Conservation (phyloP, 371 early-diverging fungal species). For the Conidiobolus coronatus region DNA sequence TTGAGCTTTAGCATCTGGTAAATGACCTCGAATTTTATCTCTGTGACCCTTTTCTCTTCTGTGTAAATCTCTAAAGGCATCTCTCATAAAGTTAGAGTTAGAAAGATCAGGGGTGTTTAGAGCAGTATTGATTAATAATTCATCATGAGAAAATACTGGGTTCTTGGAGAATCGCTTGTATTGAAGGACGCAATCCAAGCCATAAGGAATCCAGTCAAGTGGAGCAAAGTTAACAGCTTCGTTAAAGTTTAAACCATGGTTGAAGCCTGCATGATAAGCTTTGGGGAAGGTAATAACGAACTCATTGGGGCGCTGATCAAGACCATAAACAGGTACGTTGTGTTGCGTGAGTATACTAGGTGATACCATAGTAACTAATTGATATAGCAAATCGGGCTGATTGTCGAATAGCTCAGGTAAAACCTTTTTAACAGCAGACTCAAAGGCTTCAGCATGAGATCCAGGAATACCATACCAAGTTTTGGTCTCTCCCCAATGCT, state of each 20-base stretch:
- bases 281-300: slow-evolving; percentile 87
- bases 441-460: slow-evolving; percentile 51
- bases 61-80: no score
- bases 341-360: slow-evolving; percentile 44
- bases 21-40: no score
- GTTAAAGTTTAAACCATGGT: slow-evolving; percentile 87
- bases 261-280: slow-evolving; percentile 89
- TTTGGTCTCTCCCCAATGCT: slow-evolving; percentile 89
- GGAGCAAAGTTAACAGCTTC: slow-evolving; percentile 94
- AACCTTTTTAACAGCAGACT: slow-evolving; percentile 47
- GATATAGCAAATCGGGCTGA: slow-evolving; percentile 78
- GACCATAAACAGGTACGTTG: slow-evolving; percentile 42
- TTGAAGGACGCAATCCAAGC: slow-evolving; percentile 46
- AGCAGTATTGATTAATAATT: slow-evolving; percentile 27
- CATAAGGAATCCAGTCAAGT: slow-evolving; percentile 70
- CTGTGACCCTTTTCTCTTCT: no score
- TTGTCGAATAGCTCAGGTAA: slow-evolving; percentile 73
- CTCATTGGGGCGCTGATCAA: slow-evolving; percentile 81
- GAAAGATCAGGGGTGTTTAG: not conserved
- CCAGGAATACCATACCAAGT: slow-evolving; percentile 94
- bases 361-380: slow-evolving; percentile 70
- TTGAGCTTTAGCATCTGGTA: no score
- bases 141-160: slow-evolving; percentile 88
- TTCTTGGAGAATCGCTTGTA: slow-evolving; percentile 53
- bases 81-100: no score